phyloP scores from a whole-genome alignment of 768 basidiomycete species.

The Phlegmacium glaucopus region DNA sequence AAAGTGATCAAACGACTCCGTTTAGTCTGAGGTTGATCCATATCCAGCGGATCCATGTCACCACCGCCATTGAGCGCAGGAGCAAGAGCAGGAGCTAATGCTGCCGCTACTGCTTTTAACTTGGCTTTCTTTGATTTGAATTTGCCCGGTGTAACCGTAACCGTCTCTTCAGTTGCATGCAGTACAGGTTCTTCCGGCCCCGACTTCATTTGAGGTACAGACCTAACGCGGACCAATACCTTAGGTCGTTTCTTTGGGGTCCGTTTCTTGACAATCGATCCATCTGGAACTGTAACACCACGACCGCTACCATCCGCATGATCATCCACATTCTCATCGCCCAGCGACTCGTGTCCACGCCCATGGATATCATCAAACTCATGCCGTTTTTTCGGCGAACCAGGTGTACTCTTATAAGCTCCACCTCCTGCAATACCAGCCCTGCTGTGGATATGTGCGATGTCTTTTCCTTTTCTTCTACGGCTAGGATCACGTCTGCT shows the following conservation, averaged over 20 bases:
- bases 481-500: conserved; percentile 15
- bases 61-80: background rate
- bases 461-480: conserved; percentile 13
- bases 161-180: background rate
- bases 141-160: background rate
- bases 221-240: conserved; percentile 9
- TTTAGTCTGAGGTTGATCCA: conserved; percentile 20
- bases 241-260: conserved; percentile 12
- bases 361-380: no score
- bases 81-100: no score
- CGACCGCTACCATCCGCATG: background rate
- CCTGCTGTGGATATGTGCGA: conserved; percentile 15
- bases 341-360: conserved; percentile 1
- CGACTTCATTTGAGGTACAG: conserved; percentile 11
- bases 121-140: conserved; percentile 7
- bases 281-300: background rate
- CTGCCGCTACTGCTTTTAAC: background rate
- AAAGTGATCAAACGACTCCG: conserved; percentile 48
- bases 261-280: background rate
- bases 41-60: conserved; percentile 10
- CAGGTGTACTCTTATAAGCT: conserved; percentile 17
- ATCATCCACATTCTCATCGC: conserved; percentile 4
- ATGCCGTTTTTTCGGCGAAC: conserved; percentile 7
- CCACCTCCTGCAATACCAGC: conserved; percentile 7
- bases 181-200: background rate